phyloP scores from a whole-genome alignment of 805 yeast species.

The Candida gorgasii region DNA sequence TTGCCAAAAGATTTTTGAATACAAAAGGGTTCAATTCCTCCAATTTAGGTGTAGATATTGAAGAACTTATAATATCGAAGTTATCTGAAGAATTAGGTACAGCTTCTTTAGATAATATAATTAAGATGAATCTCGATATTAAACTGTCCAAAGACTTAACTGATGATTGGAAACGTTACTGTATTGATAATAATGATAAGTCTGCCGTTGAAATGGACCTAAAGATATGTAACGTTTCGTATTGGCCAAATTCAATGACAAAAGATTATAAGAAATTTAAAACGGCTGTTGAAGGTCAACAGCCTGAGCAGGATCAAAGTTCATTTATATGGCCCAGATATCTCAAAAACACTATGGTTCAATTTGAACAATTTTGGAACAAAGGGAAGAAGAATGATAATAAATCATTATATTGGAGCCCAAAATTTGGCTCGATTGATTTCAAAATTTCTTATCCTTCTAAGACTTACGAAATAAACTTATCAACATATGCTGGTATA shows the following conservation, averaged over 20 bases:
- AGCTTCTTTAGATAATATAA: conserved; percentile 73
- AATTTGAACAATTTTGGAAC: conserved; percentile 45
- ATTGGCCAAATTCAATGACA: conserved; percentile 49
- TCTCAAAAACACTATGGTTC: conserved; percentile 34
- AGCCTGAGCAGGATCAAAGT: too few relatives aligned
- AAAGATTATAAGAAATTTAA: conserved; percentile 40
- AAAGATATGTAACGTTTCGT: conserved; percentile 44
- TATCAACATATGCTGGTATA: conserved; percentile 80
- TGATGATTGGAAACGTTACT: conserved; percentile 35
- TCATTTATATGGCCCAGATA: conserved; percentile 41
- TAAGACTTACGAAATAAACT: conserved; percentile 71
- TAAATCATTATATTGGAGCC: conserved; percentile 66
- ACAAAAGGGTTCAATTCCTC: conserved; percentile 33
- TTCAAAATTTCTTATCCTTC: conserved; percentile 68
- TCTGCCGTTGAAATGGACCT: conserved; percentile 36
- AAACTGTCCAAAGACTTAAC: conserved; percentile 45
- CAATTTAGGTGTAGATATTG: conserved; percentile 56
- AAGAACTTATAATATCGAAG: conserved; percentile 64
- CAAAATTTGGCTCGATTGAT: conserved; percentile 81
- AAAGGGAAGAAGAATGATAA: conserved; percentile 41
- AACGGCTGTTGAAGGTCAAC: background rate
- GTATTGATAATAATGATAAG: conserved; percentile 12
- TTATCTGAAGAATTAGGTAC: conserved; percentile 78
- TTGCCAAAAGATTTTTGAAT: conserved; percentile 70
- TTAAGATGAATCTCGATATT: conserved; percentile 86